Base-by-base conservation (phyloP, 2,329 filamentous ascomycete species). In the Colletotrichum horii region DNA sequence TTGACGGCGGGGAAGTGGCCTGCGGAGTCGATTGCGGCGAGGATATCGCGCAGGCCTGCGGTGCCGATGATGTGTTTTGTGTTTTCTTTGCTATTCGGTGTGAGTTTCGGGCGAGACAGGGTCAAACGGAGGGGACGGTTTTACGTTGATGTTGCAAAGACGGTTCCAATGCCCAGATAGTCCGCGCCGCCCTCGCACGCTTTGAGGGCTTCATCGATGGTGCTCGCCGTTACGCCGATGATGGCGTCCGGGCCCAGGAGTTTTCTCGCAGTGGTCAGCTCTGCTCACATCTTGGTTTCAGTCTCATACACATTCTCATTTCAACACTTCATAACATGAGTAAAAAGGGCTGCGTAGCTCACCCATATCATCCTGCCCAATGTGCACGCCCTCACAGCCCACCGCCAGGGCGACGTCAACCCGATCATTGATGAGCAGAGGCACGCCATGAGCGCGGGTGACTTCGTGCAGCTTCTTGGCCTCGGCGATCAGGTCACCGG, bases 361-460 rank as follows among this genome's bases (percentile, higher is more conserved):
- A 94, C 93, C 89, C 88, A 98, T 93, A 83, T 98, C 96, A 89
- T 98, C 96, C 86, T 98, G 96, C 8, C 97, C 97, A 66, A 98
- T 91, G 83, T 98, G 97, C 11, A 98, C 95, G 61, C 97, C 97
- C 86, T 98, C 96, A 73, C 95, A 97, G 15, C 93, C 94, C 58
- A 96, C 91, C 16, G 95, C 96, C 22, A 95, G 89, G 11, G 96
- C 96, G 30, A 98, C 95, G 82, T 98, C 96, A 8, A 98, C 91
- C 15, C 96, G 92, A 83, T 98, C 97, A 82, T 98, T 98, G 87
- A 98, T 96, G 70, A 98, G 88, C 73, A 98, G 89, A 34, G 96
- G 96, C 4, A 98, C 91, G 19, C 88, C 88, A 81, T 94, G 89
- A 62, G 87, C 87, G 78, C 87, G 88, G 24, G 95, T 96, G 77